These are phyloP conservation scores for Pythium periplocum DNA, from an alignment of 352 stramenopile species.

Conservation along the genomic window DNA sequence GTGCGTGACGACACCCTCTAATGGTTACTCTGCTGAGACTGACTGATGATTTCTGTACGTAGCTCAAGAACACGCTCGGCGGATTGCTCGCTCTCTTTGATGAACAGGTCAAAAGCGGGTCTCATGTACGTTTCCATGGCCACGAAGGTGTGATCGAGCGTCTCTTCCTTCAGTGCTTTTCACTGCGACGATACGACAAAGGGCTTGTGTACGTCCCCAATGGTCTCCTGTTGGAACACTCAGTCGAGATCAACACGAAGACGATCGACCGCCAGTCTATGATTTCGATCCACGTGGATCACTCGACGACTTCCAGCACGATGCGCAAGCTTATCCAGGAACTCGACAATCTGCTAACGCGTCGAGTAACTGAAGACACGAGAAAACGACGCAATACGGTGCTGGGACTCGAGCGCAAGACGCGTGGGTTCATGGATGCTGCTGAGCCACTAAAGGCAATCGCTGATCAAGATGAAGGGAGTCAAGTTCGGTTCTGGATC, in stretches of 20 bases:
- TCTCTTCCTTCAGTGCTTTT: conserved; percentile 79
- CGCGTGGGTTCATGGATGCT: conserved; percentile 30
- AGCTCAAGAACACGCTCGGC: conserved; percentile 85
- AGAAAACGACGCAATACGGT: conserved; percentile 20
- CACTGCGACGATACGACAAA: conserved; percentile 78
- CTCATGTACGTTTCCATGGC: conserved; percentile 64
- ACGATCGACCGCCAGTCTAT: conserved; percentile 46
- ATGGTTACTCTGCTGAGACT: background rate
- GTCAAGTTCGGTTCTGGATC: conserved; percentile 57
- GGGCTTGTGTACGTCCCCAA: conserved; percentile 78
- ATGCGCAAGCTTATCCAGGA: conserved; percentile 75
- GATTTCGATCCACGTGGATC: conserved; percentile 52
- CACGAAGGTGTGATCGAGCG: conserved; percentile 80
- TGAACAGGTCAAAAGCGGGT: conserved; percentile 77
- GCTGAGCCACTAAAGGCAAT: conserved; percentile 23
- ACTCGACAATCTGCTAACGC: conserved; percentile 31
- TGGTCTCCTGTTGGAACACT: conserved; percentile 68
- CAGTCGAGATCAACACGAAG: conserved; percentile 67
- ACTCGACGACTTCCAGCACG: conserved; percentile 34
- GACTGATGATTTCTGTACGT: conserved; percentile 5
- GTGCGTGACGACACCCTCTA: conserved; percentile 21
- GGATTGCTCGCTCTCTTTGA: conserved; percentile 76
- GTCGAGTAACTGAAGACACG: conserved; percentile 18
- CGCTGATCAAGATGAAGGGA: conserved; percentile 23
- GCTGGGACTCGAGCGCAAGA: conserved; percentile 41